phyloP scores from a whole-genome alignment of 2,329 filamentous ascomycete species.

The Cadophora gregata region DNA sequence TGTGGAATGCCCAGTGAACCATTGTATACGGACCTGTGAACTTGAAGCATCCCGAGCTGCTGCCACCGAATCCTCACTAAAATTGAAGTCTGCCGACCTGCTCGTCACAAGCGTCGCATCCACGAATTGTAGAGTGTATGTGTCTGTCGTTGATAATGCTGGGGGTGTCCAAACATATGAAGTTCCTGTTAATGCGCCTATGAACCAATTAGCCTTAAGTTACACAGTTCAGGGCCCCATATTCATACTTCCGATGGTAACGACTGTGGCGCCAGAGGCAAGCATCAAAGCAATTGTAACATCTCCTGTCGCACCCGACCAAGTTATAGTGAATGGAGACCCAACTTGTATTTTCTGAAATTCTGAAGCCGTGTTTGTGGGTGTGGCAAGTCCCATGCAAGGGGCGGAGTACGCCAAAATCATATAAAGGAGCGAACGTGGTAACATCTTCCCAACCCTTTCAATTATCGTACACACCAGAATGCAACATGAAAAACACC shows the following conservation, averaged over 20 bases:
- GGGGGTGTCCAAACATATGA: constrained; percentile 19
- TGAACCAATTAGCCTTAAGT: constrained; percentile 6
- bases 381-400: constrained; percentile 9
- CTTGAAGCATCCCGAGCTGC: constrained; percentile 2
- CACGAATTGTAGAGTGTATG: constrained; percentile 17
- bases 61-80: neutral
- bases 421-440: constrained; percentile 12
- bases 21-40: neutral
- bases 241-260: constrained; percentile 12
- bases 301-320: constrained; percentile 18
- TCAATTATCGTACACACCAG: constrained; percentile 9
- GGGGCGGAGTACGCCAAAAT: constrained; percentile 15
- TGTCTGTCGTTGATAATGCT: constrained; percentile 16
- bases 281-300: constrained; percentile 16
- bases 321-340: constrained; percentile 13
- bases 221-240: neutral
- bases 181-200: constrained; percentile 11
- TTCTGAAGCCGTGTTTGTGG: constrained; percentile 16
- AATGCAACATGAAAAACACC: neutral
- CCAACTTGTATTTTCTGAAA: constrained; percentile 16
- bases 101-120: constrained; percentile 14
- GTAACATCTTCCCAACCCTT: constrained; percentile 15
- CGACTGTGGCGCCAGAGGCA: constrained; percentile 12
- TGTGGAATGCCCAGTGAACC: neutral
- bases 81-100: neutral